Base-by-base conservation (phyloP, 257 asterid genomes). In the Solanum peruvianum region DNA sequence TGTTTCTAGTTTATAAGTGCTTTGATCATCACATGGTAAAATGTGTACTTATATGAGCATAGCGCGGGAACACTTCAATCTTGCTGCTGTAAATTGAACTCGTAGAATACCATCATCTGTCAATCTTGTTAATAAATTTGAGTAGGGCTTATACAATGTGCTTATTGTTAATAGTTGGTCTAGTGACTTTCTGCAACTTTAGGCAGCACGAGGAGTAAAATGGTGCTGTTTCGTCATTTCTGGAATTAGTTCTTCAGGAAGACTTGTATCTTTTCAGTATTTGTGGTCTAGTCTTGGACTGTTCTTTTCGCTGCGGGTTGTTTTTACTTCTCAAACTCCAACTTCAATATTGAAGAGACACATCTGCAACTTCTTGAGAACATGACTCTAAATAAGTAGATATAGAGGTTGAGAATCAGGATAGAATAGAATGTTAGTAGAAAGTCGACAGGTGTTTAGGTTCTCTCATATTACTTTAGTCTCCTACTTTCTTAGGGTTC, bases 311-410 rank as follows among this genome's bases (percentile, higher is more conserved):
- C 2, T 23, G 83, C 5, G 1, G 7, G 84, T 77, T 1, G 2
- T 3, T 78, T 44, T 45, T 45, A 78, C 37, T 78, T 44, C 41
- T 25, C 64, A 44, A 44, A 29, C 0, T 44, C 16, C 10, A 77
- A 18, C 0, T 44, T 5, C 10, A 77, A 2, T 77, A 35, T 77
- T 52, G 9, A 6, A 37, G 23, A 2, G n/a, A 52, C n/a, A 52
- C 0, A 16, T 0, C n/a, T 16, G 2, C 62, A 52, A 16, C 4
- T 52, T 16, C 6, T 14, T 0, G 0, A 2, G 23, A 0, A 52
- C 60, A 6, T 16, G 60, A 52, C 23, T 52, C 60, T 52, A 0
- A 0, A 49, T 52, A 52, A 16, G 62, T 0, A 52, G 23, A 16
- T 52, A 52, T 52, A 0, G 62, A 52, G 23, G 1, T 6, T 0